These are phyloP conservation scores for Coleophoma eucalyptorum DNA, from an alignment of 2,329 filamentous ascomycete genomes.

Conservation along the genomic window DNA sequence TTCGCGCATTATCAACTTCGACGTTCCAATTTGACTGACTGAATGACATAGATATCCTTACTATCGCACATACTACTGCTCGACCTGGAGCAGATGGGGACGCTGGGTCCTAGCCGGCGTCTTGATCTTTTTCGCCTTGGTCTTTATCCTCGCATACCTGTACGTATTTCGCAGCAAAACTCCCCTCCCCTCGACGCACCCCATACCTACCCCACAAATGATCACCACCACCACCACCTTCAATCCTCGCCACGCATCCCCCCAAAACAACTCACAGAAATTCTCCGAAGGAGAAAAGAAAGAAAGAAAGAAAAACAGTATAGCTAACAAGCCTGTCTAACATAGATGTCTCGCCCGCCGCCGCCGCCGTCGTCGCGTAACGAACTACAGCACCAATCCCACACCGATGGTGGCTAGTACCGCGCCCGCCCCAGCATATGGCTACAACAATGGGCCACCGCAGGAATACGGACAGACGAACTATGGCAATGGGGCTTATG, in stretches of 20 bases:
- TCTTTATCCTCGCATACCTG: not conserved
- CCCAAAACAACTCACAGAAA: no score
- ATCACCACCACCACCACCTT: no score
- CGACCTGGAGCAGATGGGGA: not conserved
- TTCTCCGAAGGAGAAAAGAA: no score
- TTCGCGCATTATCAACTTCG: no score
- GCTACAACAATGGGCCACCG: not conserved
- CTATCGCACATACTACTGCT: not conserved
- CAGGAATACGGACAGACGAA: not conserved
- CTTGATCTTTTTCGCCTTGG: not conserved
- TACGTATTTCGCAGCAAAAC: not conserved
- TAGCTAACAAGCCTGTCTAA: no score
- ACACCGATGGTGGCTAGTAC: not conserved
- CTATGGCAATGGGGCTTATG: not conserved
- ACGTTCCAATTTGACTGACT: no score
- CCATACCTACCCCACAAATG: no score
- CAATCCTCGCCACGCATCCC: no score
- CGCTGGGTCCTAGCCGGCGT: not conserved
- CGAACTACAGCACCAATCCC: not conserved
- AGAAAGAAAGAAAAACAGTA: no score
- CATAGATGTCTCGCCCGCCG: not conserved
- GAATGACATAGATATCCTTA: no score
- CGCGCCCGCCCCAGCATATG: slow-evolving; percentile 1
- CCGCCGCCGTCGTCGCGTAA: not conserved
- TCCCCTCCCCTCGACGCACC: no score